Base-by-base conservation (phyloP, 768 basidiomycete genomes). In the Clavaria fumosa region DNA sequence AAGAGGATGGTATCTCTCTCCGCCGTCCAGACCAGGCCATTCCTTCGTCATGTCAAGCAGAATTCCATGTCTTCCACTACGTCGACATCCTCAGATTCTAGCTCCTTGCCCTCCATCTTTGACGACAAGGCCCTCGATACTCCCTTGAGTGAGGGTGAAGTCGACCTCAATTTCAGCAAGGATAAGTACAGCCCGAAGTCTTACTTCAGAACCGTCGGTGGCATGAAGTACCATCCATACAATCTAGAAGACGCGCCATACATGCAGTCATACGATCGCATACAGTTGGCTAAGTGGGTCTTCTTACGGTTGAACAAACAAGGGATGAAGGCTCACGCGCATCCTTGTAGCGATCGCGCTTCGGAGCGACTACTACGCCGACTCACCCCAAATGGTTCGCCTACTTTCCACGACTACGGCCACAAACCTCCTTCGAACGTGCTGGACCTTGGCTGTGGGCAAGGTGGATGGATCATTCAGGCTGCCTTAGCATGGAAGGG, bases 371-470 rank as follows among this genome's bases (percentile, higher is more conserved):
- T 86, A 4, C 46, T 81, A 11, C 66, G 59, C 24, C 71, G 67
- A n/a, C 60, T 86, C 11, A 67, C 61, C 31, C 57, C 60, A 4
- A 60, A 58, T 2, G 63, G 62, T 4, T 65, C 67, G 0, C 80
- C 81, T 0, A 70, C 73, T 0, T 84, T 86, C 47, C 62, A 70
- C 40, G 56, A 66, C 41, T 68, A 65, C 43, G 50, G 60, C 23
- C 60, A 62, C 17, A 56, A 55, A n/a, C 61, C 63, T 1, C 76
- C 80, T 1, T 50, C 54, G 1, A 56, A 60, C 9, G 73, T 78
- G 17, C 64, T 88, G 5, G 83, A 86, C 48, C 55, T 88, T 9
- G 84, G 84, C 2, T 85, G 81, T 51, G 83, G 84, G 7, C 46
- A 66, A 33, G 81, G 82, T 0, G 50, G 67, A 34, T 88, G 84